These are phyloP conservation scores for Hypoxylon sp. DNA, from an alignment of 2,329 filamentous ascomycete species.

Conservation along the genomic window DNA sequence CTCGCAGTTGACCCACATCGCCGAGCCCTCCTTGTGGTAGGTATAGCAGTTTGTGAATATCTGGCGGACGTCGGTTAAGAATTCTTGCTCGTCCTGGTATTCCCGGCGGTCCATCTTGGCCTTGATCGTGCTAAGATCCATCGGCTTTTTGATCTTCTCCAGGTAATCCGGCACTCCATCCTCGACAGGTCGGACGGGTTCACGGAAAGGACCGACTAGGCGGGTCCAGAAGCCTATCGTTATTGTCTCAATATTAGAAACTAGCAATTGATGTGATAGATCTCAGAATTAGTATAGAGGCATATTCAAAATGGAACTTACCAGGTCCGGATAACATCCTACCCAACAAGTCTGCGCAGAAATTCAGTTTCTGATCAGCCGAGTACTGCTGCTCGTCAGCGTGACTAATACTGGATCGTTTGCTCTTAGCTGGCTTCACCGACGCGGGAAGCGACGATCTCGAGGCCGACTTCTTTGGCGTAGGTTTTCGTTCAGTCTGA, in stretches of 20 bases:
- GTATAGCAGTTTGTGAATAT: slow-evolving; percentile 76
- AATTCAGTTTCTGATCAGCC: slow-evolving; percentile 66
- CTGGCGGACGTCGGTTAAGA: slow-evolving; percentile 70
- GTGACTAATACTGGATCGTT: slow-evolving; percentile 51
- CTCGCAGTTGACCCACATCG: slow-evolving; percentile 70
- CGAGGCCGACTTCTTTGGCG: slow-evolving; percentile 51
- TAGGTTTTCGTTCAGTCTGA: slow-evolving; percentile 39
- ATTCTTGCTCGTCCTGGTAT: slow-evolving; percentile 68
- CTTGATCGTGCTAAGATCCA: slow-evolving; percentile 74
- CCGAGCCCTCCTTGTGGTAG: slow-evolving; percentile 72
- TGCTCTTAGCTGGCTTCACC: slow-evolving; percentile 51
- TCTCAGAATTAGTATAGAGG: background rate
- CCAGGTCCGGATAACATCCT: slow-evolving; percentile 75
- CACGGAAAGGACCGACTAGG: slow-evolving; percentile 73
- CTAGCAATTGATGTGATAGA: background rate
- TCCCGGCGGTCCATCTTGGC: slow-evolving; percentile 69
- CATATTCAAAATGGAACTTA: slow-evolving; percentile 52
- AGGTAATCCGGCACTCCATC: slow-evolving; percentile 75
- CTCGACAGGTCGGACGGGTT: slow-evolving; percentile 69
- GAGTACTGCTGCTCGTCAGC: slow-evolving; percentile 54
- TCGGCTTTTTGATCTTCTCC: slow-evolving; percentile 72
- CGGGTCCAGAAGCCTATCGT: slow-evolving; percentile 74
- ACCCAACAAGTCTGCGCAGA: slow-evolving; percentile 70
- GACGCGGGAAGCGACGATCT: slow-evolving; percentile 53
- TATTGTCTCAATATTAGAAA: slow-evolving; percentile 18